Evolutionary conservation across 495 filamentous ascomycete species (phyloP), one percentile per base, ranked within the genome.

Genomic region (Penicillium canariense): DNA sequence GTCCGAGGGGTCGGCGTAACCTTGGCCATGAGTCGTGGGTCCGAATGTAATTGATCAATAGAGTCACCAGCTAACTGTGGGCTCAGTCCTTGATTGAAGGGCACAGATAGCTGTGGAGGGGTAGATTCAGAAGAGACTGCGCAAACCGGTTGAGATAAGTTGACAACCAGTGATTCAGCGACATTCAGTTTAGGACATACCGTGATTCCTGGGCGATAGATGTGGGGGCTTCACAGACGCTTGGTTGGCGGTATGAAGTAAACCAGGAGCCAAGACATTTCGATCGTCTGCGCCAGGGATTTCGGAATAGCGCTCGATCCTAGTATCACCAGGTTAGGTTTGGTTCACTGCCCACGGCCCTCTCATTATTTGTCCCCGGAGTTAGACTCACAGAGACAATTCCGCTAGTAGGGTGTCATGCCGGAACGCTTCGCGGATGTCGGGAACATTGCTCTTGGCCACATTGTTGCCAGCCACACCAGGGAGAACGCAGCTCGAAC

Each of bases 401-500:
- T 97, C 93, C 64, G 90, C 85, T 35, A 84, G 65, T 61, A 91
- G 74, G 2, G 92, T 97, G 55, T 93, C 83, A 57, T 97, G 82
- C 31, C 95, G 80, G 63, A 91, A 98, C 45, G 86, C 87, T 69
- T 94, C 89, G 51, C 94, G 81, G 42, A 96, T 87, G 58, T 96
- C 88, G 3, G 94, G 94, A 4, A 98, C 90, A 68, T 98, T 98
- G 53, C 89, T 95, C 71, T 97, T 97, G 34, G 86, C 88, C 74
- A 96, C 91, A 62, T 84, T 85, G 58, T 97, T 98, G 6, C 94
- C 95, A 36, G 74, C 69, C 36, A 87, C 81, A 7, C 94, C 94
- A 0, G 87, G 85, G 17, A 84, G 61, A 58, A 87, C 72, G 66
- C 85, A 96, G 51, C 85, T 80, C 14, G 77, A 73, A 2, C 94